Conservation (phyloP, 2,329 filamentous ascomycete species). For the Fusarium sulawesiense region DNA sequence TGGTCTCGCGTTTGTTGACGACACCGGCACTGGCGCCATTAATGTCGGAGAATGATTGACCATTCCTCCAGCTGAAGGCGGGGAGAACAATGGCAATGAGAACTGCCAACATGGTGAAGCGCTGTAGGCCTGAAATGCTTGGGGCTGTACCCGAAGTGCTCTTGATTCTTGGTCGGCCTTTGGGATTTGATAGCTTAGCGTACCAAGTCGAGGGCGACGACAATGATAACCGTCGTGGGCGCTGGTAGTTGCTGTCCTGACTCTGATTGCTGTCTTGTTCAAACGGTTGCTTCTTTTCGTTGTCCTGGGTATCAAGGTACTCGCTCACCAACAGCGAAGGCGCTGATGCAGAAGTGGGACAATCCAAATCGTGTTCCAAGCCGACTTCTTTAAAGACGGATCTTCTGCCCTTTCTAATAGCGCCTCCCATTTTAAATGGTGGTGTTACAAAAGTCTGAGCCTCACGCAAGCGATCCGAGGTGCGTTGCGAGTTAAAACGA, state of each 20-base stretch:
- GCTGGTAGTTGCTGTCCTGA: conserved; percentile 14
- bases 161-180: conserved; percentile 57
- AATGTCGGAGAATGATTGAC: conserved; percentile 53
- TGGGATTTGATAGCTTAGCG: conserved; percentile 54
- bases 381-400: conserved; percentile 66
- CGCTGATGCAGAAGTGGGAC: conserved; percentile 29
- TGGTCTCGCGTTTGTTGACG: conserved; percentile 47
- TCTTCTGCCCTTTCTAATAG: conserved; percentile 61
- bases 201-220: conserved; percentile 55
- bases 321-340: conserved; percentile 25
- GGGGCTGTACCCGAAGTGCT: conserved; percentile 58
- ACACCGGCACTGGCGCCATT: conserved; percentile 62
- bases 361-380: conserved; percentile 53
- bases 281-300: conserved; percentile 44
- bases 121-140: conserved; percentile 55
- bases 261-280: conserved; percentile 14
- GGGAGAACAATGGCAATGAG: conserved; percentile 64
- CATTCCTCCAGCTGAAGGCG: conserved; percentile 56
- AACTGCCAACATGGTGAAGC: conserved; percentile 60
- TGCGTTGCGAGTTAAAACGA: conserved; percentile 62
- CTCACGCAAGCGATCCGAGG: conserved; percentile 64
- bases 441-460: conserved; percentile 54
- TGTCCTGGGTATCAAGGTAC: conserved; percentile 33
- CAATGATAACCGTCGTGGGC: conserved; percentile 28
- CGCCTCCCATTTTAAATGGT: conserved; percentile 56